Evolutionary conservation across 208 protist species (phyloP), one percentile per base, ranked within the genome.

Genomic region (Leishmania braziliensis): DNA sequence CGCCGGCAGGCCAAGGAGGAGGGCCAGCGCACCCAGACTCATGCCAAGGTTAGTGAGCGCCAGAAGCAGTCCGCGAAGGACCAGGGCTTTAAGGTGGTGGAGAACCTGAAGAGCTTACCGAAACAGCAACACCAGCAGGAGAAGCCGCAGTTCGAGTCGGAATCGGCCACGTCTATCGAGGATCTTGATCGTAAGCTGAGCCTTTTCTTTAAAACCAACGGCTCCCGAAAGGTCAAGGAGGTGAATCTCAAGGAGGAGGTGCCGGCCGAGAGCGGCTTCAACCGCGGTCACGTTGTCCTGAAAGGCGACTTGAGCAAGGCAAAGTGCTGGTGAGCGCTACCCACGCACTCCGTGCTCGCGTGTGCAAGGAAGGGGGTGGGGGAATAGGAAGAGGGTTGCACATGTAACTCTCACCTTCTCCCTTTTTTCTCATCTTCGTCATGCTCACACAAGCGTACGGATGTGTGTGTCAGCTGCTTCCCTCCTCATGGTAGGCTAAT

Each of bases 171-270:
- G 65, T 72, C 82, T 29, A 77, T 88, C 48, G 89, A 95, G 54
- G 93, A 92, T 58, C 82, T 96, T 82, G 90, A 94, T 26, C 88
- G 88, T 76, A 94, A 94, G 86, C 82, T 96, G n/a, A 88, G 80
- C 70, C 68, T 82, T 33, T 96, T 96, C 74, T 96, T 95, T 78
- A 90, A 88, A 46, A 95, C 80, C 84, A 88, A 51, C 65, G 88
- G 88, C 60, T 79, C 71, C 56, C 85, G 87, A 46, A 92, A 92
- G 75, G n/a, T 68, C 51, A 82, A 82, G 58, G 86, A 89, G 62
- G 73, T 79, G 71, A 77, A 79, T 65, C 56, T 84, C 50, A 84
- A 80, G 23, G 72, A 86, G n/a, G 84, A 90, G 68, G 87, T 81
- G 23, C 65, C 73, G 62, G 54, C 58, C 43, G 58, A 81, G n/a